Conservation (phyloP, 768 basidiomycete species). For the Russula brevipes region DNA sequence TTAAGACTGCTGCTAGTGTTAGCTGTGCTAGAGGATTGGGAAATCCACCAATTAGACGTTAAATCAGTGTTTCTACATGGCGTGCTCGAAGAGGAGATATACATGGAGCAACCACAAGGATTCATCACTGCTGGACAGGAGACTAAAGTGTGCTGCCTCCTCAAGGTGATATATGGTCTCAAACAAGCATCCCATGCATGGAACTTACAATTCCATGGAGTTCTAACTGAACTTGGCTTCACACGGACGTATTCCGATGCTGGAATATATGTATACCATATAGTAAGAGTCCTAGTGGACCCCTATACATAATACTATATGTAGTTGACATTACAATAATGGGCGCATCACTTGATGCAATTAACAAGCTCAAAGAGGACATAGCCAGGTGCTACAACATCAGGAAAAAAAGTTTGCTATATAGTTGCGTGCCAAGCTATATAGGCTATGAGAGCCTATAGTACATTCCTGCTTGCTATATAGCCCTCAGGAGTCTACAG, state of each 20-base stretch:
- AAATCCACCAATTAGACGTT: not conserved
- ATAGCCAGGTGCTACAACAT: too few relatives aligned
- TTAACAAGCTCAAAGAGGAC: not conserved
- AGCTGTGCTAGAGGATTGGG: too few relatives aligned
- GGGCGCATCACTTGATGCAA: not conserved
- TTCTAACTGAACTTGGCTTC: not conserved
- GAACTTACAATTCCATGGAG: not conserved
- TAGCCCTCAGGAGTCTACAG: too few relatives aligned
- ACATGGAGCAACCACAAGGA: not conserved
- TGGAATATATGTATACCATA: not conserved
- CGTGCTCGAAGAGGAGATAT: not conserved
- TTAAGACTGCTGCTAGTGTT: too few relatives aligned
- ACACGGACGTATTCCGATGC: not conserved
- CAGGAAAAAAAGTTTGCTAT: too few relatives aligned
- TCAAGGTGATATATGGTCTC: not conserved
- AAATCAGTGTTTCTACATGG: not conserved
- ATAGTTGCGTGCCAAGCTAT: too few relatives aligned
- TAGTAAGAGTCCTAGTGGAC: too few relatives aligned
- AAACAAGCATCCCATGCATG: conserved; percentile 1
- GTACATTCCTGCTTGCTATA: too few relatives aligned
- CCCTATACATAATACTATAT: not conserved
- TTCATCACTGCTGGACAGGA: not conserved
- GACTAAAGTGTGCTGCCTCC: too few relatives aligned
- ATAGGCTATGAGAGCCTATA: too few relatives aligned
- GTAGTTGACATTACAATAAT: not conserved